phyloP scores from a whole-genome alignment of 2,329 filamentous ascomycete genomes.

The Elsinoe australis region DNA sequence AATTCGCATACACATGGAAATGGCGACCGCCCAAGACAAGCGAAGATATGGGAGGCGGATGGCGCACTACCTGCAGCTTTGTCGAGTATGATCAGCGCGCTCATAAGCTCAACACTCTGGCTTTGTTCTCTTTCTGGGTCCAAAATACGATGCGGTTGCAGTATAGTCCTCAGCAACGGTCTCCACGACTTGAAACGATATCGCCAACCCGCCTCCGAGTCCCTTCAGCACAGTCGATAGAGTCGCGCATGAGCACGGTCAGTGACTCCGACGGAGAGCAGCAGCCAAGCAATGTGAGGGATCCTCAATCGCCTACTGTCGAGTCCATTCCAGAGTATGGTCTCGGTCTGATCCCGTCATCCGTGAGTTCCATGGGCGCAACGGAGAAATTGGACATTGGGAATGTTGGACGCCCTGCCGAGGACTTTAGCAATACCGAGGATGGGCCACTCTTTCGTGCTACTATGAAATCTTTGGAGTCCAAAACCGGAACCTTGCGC shows the following conservation, averaged over 20 bases:
- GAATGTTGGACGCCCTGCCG: constrained; percentile 60
- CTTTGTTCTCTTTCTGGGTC: constrained; percentile 93
- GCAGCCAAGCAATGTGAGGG: constrained; percentile 35
- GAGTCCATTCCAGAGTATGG: constrained; percentile 44
- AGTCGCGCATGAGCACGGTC: constrained; percentile 56
- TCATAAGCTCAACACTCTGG: constrained; percentile 79
- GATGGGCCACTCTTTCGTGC: constrained; percentile 94
- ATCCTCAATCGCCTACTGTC: constrained; percentile 42
- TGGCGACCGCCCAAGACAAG: constrained; percentile 80
- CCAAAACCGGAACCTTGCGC: constrained; percentile 93
- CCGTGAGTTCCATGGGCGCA: constrained; percentile 31
- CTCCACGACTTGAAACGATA: constrained; percentile 63
- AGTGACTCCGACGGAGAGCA: constrained; percentile 57
- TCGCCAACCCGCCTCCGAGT: constrained; percentile 66
- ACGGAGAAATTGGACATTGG: constrained; percentile 77
- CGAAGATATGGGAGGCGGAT: constrained; percentile 82
- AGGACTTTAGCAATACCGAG: constrained; percentile 76
- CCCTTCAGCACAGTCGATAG: constrained; percentile 77
- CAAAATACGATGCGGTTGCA: constrained; percentile 47
- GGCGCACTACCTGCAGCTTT: constrained; percentile 95
- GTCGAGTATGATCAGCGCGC: constrained; percentile 94
- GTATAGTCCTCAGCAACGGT: constrained; percentile 43
- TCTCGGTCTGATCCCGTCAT: constrained; percentile 36
- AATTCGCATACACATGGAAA: constrained; percentile 94
- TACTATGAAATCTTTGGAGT: constrained; percentile 91